phyloP scores from a whole-genome alignment of 352 stramenopile genomes.

The Globisporangium nodosum region DNA sequence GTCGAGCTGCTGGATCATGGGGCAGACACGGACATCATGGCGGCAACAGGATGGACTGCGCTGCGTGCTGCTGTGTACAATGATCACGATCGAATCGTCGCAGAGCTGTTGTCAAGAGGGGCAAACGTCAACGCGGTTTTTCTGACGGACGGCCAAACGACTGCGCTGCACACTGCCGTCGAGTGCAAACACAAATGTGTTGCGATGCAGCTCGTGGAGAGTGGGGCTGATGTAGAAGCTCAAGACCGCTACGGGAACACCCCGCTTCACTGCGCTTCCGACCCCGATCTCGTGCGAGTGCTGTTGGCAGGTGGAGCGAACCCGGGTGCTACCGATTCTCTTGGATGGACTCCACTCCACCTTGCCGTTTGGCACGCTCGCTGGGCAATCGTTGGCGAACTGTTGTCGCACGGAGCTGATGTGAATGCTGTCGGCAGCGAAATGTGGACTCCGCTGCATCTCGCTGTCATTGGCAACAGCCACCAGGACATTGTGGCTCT shows the following conservation, averaged over 20 bases:
- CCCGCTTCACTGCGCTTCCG: not conserved
- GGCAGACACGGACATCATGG: not conserved
- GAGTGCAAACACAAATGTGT: not conserved
- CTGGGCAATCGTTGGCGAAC: not conserved
- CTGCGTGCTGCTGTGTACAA: not conserved
- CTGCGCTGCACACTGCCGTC: not conserved
- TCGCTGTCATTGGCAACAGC: not conserved
- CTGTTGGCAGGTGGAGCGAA: not conserved
- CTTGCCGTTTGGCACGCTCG: not conserved
- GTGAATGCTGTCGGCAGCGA: not conserved
- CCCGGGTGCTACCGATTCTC: not conserved
- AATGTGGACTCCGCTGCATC: not conserved
- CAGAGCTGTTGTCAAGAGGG: not conserved
- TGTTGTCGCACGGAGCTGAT: not conserved
- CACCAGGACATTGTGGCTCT: not conserved
- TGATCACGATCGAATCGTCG: not conserved
- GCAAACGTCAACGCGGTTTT: not conserved
- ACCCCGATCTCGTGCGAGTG: not conserved
- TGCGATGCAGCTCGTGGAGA: not conserved
- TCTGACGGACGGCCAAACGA: not conserved
- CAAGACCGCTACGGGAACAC: not conserved
- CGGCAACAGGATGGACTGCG: not conserved
- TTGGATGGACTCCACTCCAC: not conserved
- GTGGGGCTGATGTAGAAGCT: not conserved
- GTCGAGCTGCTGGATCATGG: conserved; percentile 1